These are phyloP conservation scores for Suhomyces chickasaworum DNA, from an alignment of 1,139 yeast genomes.

Conservation along the genomic window DNA sequence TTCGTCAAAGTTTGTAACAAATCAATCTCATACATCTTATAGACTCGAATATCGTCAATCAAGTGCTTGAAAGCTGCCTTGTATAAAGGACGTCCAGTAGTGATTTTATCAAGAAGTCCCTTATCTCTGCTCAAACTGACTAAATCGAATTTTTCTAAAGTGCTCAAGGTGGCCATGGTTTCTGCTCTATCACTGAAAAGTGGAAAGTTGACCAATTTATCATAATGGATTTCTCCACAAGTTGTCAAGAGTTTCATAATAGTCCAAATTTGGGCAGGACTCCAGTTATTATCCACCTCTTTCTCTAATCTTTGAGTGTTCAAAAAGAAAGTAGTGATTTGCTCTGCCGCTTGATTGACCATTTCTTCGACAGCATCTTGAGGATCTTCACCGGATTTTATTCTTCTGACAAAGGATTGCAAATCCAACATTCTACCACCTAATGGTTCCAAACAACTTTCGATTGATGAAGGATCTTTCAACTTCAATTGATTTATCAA, in stretches of 20 bases:
- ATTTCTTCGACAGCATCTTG: conserved; percentile 74
- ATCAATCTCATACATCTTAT: conserved; percentile 64
- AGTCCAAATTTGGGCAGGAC: conserved; percentile 86
- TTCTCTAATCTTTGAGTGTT: conserved; percentile 35
- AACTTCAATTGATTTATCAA: conserved; percentile 59
- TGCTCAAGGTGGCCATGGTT: conserved; percentile 54
- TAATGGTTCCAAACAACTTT: conserved; percentile 64
- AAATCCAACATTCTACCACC: conserved; percentile 96
- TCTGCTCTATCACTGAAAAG: conserved; percentile 63
- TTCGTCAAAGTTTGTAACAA: conserved; percentile 56
- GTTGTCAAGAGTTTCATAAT: conserved; percentile 65
- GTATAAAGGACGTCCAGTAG: conserved; percentile 83
- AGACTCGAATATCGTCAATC: conserved; percentile 57
- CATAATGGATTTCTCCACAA: conserved; percentile 46
- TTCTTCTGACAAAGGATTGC: conserved; percentile 85
- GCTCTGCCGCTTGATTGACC: conserved; percentile 83
- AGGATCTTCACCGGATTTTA: conserved; percentile 85
- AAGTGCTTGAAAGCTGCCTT: conserved; percentile 76
- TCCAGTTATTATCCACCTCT: conserved; percentile 51
- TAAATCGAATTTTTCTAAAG: conserved; percentile 79
- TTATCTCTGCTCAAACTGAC: conserved; percentile 68
- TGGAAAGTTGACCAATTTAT: conserved; percentile 59
- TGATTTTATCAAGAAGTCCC: conserved; percentile 67
- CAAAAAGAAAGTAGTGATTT: conserved; percentile 79
- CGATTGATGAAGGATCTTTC: conserved; percentile 40